These are phyloP conservation scores for Boletus vinaceobasis DNA, from an alignment of 768 basidiomycete genomes.

Conservation along the genomic window DNA sequence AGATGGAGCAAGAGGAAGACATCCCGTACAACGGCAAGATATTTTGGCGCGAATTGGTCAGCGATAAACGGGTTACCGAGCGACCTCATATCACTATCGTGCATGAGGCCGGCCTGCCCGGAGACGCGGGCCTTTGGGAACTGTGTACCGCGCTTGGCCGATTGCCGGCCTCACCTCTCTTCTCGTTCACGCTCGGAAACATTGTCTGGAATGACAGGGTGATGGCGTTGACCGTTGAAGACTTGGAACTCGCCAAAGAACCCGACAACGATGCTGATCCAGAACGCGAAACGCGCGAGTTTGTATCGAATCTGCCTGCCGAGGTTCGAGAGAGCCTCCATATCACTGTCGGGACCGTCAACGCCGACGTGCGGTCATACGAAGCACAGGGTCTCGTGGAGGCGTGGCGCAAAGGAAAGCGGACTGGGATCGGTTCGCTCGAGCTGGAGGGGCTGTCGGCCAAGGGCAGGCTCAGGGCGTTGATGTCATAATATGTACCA, in stretches of 20 bases:
- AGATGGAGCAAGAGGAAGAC: slow-evolving; percentile 35
- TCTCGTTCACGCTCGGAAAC: slow-evolving; percentile 56
- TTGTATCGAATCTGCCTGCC: slow-evolving; percentile 45
- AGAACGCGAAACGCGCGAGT: slow-evolving; percentile 40
- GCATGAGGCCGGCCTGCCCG: slow-evolving; percentile 53
- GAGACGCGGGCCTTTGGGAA: slow-evolving; percentile 43
- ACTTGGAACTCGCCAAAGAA: slow-evolving; percentile 41
- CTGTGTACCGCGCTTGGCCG: slow-evolving; percentile 16
- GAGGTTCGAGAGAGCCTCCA: slow-evolving; percentile 59
- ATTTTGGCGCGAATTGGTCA: slow-evolving; percentile 51
- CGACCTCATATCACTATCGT: slow-evolving; percentile 86
- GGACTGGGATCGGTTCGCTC: slow-evolving; percentile 27
- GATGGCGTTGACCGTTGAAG: slow-evolving; percentile 76
- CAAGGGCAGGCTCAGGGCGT: slow-evolving; percentile 32
- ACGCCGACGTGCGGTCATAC: slow-evolving; percentile 50
- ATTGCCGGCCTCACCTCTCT: slow-evolving; percentile 43
- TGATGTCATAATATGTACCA: no score
- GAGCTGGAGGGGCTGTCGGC: slow-evolving; percentile 26
- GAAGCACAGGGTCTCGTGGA: slow-evolving; percentile 71
- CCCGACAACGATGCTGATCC: slow-evolving; percentile 26
- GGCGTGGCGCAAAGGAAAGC: slow-evolving; percentile 41
- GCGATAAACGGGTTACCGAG: slow-evolving; percentile 44
- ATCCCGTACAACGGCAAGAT: slow-evolving; percentile 28
- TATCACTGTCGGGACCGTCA: slow-evolving; percentile 79
- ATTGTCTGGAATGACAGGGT: slow-evolving; percentile 75